Evolutionary conservation across 2,329 filamentous ascomycete species (phyloP), one percentile per base, ranked within the genome.

Genomic region (Nothopassalora personata): DNA sequence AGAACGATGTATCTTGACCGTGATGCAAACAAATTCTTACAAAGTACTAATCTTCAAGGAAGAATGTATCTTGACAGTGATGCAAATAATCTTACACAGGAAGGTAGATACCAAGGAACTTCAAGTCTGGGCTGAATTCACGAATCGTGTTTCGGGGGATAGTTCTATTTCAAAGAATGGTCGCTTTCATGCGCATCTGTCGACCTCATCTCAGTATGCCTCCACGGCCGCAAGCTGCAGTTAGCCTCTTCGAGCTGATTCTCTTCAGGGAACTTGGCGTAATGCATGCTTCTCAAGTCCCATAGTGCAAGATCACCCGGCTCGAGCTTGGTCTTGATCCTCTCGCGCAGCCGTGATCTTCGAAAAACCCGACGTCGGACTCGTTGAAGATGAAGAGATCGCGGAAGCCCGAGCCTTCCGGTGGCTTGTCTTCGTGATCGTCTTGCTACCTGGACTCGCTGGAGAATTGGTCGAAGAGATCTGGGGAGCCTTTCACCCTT

Each of bases 391-490:
- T 68, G 62, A 75, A 78, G 6, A 76, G 68, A 51, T 80, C 77
- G 60, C 69, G 71, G 63, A 69, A 71, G 56, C 73, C 70, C 53
- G 67, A 61, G 52, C 70, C 69, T 9, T 71, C 68, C 6, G 72
- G 69, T 13, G 68, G 69, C 10, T 71, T 70, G 59, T 71, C 71
- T 50, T 71, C 67, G 59, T 67, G 67, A 54, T 66, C 67, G 46
- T 64, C 62, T 48, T 65, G 63, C 45, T 66, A 60, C 28, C 63
- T 49, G 57, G 73, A 71, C 57, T 75, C 68, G 2, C 71, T 67
- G 64, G 79, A 80, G 71, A 79, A 81, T 60, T 78, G 70, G 48
- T 79, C 72, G 49, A 73, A 75, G 0, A 79, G 68, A 47, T 74
- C 75, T 8, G 71, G 63, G 5, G 73, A 75, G 4, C 78, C 78